A percentile compares a stretch with the other conserved stretches of the same genome.
Conservation (phyloP, 2,329 filamentous ascomycete species). For the Fusarium brachygibbosum region DNA sequence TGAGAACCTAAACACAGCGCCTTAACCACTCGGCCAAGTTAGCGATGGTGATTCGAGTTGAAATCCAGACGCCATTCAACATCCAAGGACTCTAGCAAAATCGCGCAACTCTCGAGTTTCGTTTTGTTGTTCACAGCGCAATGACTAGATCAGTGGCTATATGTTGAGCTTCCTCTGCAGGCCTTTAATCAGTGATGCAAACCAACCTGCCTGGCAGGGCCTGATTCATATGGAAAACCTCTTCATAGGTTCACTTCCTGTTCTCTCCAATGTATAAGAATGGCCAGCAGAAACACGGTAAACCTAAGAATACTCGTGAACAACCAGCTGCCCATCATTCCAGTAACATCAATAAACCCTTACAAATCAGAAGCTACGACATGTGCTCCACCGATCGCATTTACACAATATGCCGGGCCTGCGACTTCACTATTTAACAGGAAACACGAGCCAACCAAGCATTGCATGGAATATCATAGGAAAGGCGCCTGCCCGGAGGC, state of each 20-base stretch:
- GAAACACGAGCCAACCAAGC: neutral
- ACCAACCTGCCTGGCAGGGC: no score
- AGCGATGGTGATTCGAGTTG: slow-evolving; percentile 35
- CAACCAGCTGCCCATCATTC: neutral
- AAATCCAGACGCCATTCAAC: accelerated
- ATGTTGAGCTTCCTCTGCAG: no score
- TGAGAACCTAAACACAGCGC: slow-evolving; percentile 46
- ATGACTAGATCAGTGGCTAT: no score
- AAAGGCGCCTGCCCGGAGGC: neutral
- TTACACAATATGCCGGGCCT: accelerated
- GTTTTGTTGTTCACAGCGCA: neutral
- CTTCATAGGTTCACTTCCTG: no score
- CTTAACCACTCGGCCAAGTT: slow-evolving; percentile 47
- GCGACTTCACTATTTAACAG: neutral
- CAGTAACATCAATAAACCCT: neutral
- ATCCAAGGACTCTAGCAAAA: accelerated
- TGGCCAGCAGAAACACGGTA: no score
- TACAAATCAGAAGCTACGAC: neutral
- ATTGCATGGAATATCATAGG: neutral
- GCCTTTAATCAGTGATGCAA: no score
- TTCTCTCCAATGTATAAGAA: no score
- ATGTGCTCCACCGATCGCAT: neutral
- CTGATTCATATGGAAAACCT: no score
- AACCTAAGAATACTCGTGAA: neutral
- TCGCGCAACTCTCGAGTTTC: no score